Conservation (phyloP, 1,139 yeast genomes). For the Hansenula sp. region DNA sequence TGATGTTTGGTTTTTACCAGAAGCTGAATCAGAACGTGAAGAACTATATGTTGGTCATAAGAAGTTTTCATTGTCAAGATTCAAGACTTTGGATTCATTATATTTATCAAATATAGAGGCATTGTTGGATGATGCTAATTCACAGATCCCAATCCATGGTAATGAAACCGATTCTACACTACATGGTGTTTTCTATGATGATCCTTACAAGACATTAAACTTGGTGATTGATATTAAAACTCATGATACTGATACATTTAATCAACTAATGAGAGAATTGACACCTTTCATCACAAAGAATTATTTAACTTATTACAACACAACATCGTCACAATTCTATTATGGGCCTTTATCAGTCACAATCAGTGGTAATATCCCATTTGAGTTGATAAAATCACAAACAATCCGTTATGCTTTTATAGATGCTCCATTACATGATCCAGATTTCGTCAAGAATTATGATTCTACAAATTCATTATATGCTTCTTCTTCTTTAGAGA, state of each 20-base stretch:
- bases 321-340: conserved; percentile 19
- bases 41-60: conserved; percentile 70
- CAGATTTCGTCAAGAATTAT: not conserved
- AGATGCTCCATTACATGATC: conserved; percentile 25
- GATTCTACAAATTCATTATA: not conserved
- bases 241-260: conserved; percentile 24
- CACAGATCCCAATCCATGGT: not conserved
- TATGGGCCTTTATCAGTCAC: conserved; percentile 39
- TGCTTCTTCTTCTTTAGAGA: conserved; percentile 7
- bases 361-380: conserved; percentile 37
- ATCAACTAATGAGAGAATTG: too few relatives aligned
- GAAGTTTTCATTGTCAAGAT: conserved; percentile 38
- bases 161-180: too few relatives aligned
- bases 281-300: conserved; percentile 24
- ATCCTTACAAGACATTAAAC: conserved; percentile 35
- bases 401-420: conserved; percentile 23
- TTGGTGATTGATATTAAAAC: conserved; percentile 45
- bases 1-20: conserved; percentile 51
- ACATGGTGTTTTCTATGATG: conserved; percentile 33
- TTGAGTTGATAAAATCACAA: conserved; percentile 10
- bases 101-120: conserved; percentile 52
- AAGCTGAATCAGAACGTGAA: too few relatives aligned
- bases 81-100: conserved; percentile 43
- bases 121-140: conserved; percentile 40
- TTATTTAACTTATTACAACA: conserved; percentile 32